Evolutionary conservation across 805 yeast genomes (phyloP), one percentile per base, ranked within the genome.

Genomic region (Tetrapisispora pingtungensis): DNA sequence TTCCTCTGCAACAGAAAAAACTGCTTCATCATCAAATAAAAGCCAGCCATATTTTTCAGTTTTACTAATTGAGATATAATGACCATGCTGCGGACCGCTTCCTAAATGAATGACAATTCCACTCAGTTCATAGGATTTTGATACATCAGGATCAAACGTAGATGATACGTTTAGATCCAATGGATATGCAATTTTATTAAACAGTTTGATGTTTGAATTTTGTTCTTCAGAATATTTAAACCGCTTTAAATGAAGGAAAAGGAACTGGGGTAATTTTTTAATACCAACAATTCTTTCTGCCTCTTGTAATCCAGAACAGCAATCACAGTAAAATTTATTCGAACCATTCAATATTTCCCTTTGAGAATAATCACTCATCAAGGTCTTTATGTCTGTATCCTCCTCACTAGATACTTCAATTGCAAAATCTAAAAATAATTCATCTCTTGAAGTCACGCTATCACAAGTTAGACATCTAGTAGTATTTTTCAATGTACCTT

Each of bases 81-180:
- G 98, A 0, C 98, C 98, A 65, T 89, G 96, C 68, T 87, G 88
- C 1, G 97, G 97, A 0, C 97, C 97, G 4, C 96, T 95, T 6
- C 98, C 98, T 52, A 93, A 80, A 59, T 93, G 98, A 10, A 93
- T 88, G 12, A 93, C 93, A 36, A 90, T 80, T 0, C 90, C 86
- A 49, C 79, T 82, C 41, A 93, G 66, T 55, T 89, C 96, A 57
- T 88, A 93, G 17, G 80, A 69, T 53, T 75, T 77, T n/a, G 49
- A 52, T 15, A 55, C 46, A 1, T 75, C 70, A 14, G 69, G 64
- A 20, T 65, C 65, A 41, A 22, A 75, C 57, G 54, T 74, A 77
- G 62, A 58, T 56, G 81, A 79, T 26, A 87, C 74, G 27, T 87
- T 68, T 45, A 93, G 66, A 38, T 73, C 75, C 52, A 79, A 70